phyloP scores from a whole-genome alignment of 257 asterid species.

The Lantana camara region DNA sequence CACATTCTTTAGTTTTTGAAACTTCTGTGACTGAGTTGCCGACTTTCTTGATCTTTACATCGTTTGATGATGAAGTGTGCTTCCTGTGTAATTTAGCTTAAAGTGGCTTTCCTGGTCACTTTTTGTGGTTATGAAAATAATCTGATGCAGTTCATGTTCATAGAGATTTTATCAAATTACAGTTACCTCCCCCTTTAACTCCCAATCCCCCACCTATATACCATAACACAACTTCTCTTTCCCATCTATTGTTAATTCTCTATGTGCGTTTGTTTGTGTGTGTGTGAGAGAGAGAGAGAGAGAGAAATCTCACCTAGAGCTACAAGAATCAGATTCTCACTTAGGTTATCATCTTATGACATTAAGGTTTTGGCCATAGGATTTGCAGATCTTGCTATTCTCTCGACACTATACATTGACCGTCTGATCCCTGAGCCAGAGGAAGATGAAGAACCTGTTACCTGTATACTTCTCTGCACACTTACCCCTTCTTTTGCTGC shows the following conservation, averaged over 20 bases:
- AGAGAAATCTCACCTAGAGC: constrained; percentile 29
- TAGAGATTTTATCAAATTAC: constrained; percentile 1
- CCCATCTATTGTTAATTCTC: too few relatives aligned
- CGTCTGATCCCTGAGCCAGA: constrained; percentile 40
- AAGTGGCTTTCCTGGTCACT: not conserved
- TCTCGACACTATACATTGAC: constrained; percentile 60
- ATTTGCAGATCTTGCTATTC: constrained; percentile 44
- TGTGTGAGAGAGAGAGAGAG: too few relatives aligned
- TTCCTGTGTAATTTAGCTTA: not conserved
- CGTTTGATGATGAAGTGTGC: constrained; percentile 9
- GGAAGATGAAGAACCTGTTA: constrained; percentile 45
- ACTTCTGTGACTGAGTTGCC: constrained; percentile 16
- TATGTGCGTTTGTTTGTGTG: too few relatives aligned
- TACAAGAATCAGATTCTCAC: constrained; percentile 54
- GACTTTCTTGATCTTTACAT: constrained; percentile 29
- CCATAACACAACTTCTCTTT: too few relatives aligned
- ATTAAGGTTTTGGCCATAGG: constrained; percentile 50
- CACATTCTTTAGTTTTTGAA: constrained; percentile 19
- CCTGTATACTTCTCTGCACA: constrained; percentile 30
- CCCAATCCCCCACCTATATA: too few relatives aligned
- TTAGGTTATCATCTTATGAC: constrained; percentile 43
- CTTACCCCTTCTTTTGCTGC: constrained; percentile 47
- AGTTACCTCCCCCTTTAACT: not conserved
- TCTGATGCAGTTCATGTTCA: not conserved
- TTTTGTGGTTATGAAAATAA: not conserved